Evolutionary conservation across 2,329 filamentous ascomycete species (phyloP), one percentile per base, ranked within the genome.

Genomic region (Emericellopsis atlantica): DNA sequence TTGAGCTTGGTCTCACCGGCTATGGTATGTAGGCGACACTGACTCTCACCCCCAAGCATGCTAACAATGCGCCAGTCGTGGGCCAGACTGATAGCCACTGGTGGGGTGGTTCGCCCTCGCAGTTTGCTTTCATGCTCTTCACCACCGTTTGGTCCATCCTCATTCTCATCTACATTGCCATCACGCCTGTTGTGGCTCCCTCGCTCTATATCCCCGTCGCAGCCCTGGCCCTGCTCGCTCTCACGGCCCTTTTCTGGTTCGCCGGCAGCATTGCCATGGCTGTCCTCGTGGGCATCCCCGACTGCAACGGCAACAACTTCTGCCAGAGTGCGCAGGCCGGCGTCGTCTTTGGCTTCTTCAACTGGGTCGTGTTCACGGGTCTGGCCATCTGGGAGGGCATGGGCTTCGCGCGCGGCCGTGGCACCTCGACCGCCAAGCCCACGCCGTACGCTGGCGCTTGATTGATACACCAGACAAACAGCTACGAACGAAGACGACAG

Each of bases 201-300:
- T 64, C 65, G 21, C 51, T 77, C 10, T 79, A 79, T 51, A 76
- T 86, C 58, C 73, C 70, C 40, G 74, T 76, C 39, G 76, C 70
- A 36, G 74, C 87, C 14, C 65, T 89, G 15, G 78, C 53, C 2
- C 67, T 85, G 26, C 84, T 93, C 53, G 67, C 66, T 37, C 49
- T 92, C 21, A 92, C 85, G 9, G 80, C 82, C 63, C 69, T 93
- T 43, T 93, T 93, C 67, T 95, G 88, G 88, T 92, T 95, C 54
- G 80, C 82, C 1, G 87, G 86, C 6, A 83, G 87, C 51, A 79
- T 93, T 48, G 85, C 86, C 0, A 61, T 89, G 10, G 86, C 82
- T 0, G 80, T 78, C 16, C 68, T 69, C 42, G 61, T 87, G 43
- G 73, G 74, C 40, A 68, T 73, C 14, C 64, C 74, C 0, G 60